These are phyloP conservation scores for Teunomyces funiuensis DNA, from an alignment of 805 yeast species.

Conservation along the genomic window DNA sequence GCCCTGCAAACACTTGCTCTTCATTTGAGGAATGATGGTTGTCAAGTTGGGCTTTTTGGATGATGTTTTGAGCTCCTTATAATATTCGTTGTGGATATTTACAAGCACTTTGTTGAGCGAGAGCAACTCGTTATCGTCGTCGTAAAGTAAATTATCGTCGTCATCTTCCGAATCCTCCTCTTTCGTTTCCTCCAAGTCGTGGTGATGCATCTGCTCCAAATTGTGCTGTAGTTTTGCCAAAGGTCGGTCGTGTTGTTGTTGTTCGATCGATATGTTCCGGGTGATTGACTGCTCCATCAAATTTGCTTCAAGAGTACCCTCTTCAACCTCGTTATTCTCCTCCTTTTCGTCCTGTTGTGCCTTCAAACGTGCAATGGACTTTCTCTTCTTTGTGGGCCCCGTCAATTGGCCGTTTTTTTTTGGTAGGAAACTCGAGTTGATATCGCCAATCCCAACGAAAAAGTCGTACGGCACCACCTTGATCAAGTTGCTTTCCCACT, in stretches of 20 bases:
- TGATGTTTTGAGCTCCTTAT: conserved; percentile 47
- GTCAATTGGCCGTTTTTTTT: conserved; percentile 58
- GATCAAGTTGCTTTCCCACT: conserved; percentile 88
- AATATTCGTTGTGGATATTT: conserved; percentile 68
- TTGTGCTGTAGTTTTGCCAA: conserved; percentile 78
- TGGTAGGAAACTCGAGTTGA: conserved; percentile 89
- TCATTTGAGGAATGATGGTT: conserved; percentile 72
- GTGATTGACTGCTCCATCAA: conserved; percentile 59
- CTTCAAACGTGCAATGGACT: conserved; percentile 56
- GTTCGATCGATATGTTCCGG: conserved; percentile 69
- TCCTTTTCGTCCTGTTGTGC: conserved; percentile 30
- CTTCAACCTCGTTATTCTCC: no score
- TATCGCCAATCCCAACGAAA: conserved; percentile 96
- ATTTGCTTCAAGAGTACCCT: no score
- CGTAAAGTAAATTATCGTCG: conserved; percentile 58
- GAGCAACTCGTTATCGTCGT: conserved; percentile 77
- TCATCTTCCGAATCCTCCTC: conserved; percentile 30
- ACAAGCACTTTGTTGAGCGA: conserved; percentile 61
- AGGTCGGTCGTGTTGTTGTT: conserved; percentile 80
- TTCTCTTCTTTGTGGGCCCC: conserved; percentile 65
- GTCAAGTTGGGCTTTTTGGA: conserved; percentile 71
- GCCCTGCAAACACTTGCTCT: conserved; percentile 63
- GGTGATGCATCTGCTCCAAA: conserved; percentile 52
- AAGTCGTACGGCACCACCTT: conserved; percentile 95
- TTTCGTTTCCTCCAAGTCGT: conserved; percentile 21